Conservation (phyloP, 768 basidiomycete species). For the Psilocybe cyanescens region DNA sequence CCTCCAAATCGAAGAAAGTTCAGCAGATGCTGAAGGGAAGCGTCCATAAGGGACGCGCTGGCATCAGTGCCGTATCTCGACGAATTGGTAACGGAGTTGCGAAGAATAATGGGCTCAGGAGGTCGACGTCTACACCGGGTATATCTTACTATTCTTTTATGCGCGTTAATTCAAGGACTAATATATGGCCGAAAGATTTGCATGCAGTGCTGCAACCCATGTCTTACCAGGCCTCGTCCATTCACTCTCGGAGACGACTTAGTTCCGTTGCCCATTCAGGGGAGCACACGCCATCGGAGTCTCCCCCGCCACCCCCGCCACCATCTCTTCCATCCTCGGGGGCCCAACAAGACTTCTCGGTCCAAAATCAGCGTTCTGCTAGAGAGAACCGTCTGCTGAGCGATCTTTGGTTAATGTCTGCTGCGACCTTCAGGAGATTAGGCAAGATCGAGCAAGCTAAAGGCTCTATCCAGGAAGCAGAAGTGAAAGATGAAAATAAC, state of each 20-base stretch:
- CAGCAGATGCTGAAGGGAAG: slow-evolving; percentile 77
- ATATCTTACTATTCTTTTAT: slow-evolving; percentile 18
- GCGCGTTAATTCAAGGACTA: background rate
- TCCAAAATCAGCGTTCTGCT: slow-evolving; percentile 43
- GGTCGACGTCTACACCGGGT: slow-evolving; percentile 76
- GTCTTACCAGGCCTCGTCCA: slow-evolving; percentile 76
- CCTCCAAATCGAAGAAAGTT: slow-evolving; percentile 70
- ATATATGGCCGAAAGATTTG: slow-evolving; percentile 52
- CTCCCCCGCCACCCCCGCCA: slow-evolving; percentile 46
- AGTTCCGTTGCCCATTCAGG: slow-evolving; percentile 49
- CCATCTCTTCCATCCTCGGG: slow-evolving; percentile 44
- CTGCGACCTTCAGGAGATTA: slow-evolving; percentile 89
- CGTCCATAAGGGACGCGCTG: slow-evolving; percentile 73
- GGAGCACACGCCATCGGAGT: slow-evolving; percentile 39
- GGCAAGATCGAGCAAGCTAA: slow-evolving; percentile 90
- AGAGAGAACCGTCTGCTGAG: slow-evolving; percentile 75
- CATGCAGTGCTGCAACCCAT: slow-evolving; percentile 64
- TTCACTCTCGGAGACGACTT: slow-evolving; percentile 75
- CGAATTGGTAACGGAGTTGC: slow-evolving; percentile 76
- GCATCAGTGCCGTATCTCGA: slow-evolving; percentile 76
- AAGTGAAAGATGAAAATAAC: slow-evolving; percentile 84
- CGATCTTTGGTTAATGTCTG: slow-evolving; percentile 91
- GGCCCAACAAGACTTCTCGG: slow-evolving; percentile 39
- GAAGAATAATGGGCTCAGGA: slow-evolving; percentile 56
- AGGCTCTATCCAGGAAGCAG: slow-evolving; percentile 94